Conservation (phyloP, 805 yeast genomes). For the Candida koratica region DNA sequence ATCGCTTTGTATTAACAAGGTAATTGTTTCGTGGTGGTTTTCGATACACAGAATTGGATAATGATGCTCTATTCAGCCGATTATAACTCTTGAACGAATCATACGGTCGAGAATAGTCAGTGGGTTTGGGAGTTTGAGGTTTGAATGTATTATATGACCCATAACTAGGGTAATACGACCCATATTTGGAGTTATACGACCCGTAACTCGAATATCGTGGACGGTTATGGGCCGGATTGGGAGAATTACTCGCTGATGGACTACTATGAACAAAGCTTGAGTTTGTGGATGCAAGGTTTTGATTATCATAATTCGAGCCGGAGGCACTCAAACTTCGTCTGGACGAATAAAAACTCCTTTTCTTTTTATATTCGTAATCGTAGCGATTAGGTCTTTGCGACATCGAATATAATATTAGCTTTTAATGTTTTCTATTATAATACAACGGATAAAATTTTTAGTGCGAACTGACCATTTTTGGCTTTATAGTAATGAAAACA, state of each 20-base stretch:
- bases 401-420: too few species aligned
- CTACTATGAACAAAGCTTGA: neutral
- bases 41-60: slow-evolving; percentile 20
- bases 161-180: slow-evolving; percentile 22
- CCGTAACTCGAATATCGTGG: slow-evolving; percentile 13
- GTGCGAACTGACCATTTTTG: too few species aligned
- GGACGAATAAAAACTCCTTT: slow-evolving; percentile 11
- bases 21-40: slow-evolving; percentile 11
- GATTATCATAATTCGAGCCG: slow-evolving; percentile 5
- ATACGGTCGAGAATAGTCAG: slow-evolving; percentile 10
- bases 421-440: too few species aligned
- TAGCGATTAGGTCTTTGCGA: slow-evolving; percentile 9
- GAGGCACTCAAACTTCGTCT: slow-evolving; percentile 10
- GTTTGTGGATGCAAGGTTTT: neutral
- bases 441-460: too few species aligned
- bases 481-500: too few species aligned
- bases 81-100: slow-evolving; percentile 6
- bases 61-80: slow-evolving; percentile 19
- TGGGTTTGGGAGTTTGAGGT: slow-evolving; percentile 10
- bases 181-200: slow-evolving; percentile 9
- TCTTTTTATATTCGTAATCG: slow-evolving; percentile 12
- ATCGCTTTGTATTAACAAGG: slow-evolving; percentile 21
- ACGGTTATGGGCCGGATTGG: neutral
- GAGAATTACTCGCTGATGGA: neutral
- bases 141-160: slow-evolving; percentile 19